A percentile compares a stretch with the other conserved stretches of the same genome.
phyloP scores from a whole-genome alignment of 805 yeast genomes.

The Kluyveromyces aestuarii region DNA sequence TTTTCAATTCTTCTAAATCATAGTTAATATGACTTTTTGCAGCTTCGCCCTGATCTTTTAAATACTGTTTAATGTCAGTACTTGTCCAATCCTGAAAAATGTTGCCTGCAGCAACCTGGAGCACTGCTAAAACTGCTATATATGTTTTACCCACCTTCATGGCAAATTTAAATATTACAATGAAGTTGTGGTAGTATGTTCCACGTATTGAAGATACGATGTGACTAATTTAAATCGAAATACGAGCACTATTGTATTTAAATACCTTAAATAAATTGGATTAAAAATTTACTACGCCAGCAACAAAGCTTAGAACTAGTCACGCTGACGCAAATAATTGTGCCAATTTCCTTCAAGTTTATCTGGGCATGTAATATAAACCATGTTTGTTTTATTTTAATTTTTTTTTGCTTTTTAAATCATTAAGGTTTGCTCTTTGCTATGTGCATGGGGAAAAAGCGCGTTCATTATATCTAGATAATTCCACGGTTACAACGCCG shows the following conservation, averaged over 20 bases:
- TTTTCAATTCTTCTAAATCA: constrained; percentile 18
- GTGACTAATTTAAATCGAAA: no score
- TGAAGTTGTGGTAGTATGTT: no score
- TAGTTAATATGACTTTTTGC: constrained; percentile 12
- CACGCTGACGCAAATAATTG: no score
- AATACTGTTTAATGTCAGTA: constrained; percentile 28
- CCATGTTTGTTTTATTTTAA: background rate
- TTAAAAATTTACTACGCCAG: no score
- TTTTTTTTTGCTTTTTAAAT: background rate
- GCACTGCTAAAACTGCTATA: background rate
- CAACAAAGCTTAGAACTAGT: no score
- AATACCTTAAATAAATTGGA: background rate
- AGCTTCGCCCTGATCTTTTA: constrained; percentile 24
- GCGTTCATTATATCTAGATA: background rate
- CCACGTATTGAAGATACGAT: no score
- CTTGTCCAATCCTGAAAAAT: constrained; percentile 26
- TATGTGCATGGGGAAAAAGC: background rate
- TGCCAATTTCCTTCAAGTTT: background rate
- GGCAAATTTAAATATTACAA: no score
- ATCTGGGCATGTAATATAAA: background rate
- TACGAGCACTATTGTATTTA: background rate
- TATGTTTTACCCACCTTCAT: background rate
- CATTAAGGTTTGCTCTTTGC: background rate
- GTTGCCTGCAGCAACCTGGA: constrained; percentile 4
- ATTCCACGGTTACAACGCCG: no score